These are phyloP conservation scores for Claviceps pazoutovae DNA, from an alignment of 2,329 filamentous ascomycete genomes.

Conservation along the genomic window DNA sequence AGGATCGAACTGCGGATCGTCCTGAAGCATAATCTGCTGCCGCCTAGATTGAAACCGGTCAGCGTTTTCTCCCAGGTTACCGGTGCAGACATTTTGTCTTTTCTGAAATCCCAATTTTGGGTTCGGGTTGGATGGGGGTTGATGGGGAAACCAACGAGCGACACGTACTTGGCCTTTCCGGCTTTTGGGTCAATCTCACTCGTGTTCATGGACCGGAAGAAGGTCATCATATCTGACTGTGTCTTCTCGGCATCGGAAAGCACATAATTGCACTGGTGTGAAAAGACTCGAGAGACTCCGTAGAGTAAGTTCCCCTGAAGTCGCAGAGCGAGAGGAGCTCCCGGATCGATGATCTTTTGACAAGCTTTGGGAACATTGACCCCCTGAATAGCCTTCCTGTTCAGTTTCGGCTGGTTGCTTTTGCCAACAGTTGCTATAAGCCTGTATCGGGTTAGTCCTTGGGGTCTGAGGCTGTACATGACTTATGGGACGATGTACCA, in stretches of 20 bases:
- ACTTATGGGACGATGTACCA: constrained; percentile 45
- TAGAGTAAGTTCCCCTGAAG: constrained; percentile 82
- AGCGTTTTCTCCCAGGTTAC: too few relatives aligned
- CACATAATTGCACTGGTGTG: constrained; percentile 77
- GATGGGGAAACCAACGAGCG: constrained; percentile 10
- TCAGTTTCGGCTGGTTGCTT: constrained; percentile 57
- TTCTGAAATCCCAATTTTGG: neutral
- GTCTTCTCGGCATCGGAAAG: constrained; percentile 66
- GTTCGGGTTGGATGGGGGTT: neutral
- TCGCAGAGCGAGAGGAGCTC: constrained; percentile 76
- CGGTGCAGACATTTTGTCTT: neutral
- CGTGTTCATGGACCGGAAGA: constrained; percentile 40
- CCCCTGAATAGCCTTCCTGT: constrained; percentile 72
- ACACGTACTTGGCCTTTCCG: constrained; percentile 55
- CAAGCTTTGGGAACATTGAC: constrained; percentile 83
- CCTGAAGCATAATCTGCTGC: constrained; percentile 60
- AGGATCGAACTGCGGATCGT: constrained; percentile 63
- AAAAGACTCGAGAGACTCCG: constrained; percentile 72
- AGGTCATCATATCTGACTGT: constrained; percentile 56
- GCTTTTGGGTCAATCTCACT: constrained; percentile 56
- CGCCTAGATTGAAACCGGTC: constrained; percentile 33
- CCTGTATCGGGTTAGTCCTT: constrained; percentile 34
- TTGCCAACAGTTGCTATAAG: constrained; percentile 81
- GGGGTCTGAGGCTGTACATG: too few relatives aligned
- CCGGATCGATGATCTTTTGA: constrained; percentile 67